Evolutionary conservation across 148 eudicot species (phyloP).

Genomic region (Beta vulgaris): DNA sequence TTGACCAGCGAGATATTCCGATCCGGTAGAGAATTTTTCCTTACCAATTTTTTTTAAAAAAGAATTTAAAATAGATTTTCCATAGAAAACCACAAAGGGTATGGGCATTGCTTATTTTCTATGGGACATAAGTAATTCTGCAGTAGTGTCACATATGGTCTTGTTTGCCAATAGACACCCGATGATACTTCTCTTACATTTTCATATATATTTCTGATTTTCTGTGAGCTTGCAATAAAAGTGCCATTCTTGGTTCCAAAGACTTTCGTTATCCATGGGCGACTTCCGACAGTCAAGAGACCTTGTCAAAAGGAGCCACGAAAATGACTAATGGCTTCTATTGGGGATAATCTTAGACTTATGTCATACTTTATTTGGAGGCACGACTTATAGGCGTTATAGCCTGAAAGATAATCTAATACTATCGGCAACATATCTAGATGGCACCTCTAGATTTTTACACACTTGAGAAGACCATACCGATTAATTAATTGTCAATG

Average conservation of each 20-base stretch:
- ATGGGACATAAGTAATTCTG: not conserved
- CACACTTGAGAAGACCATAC: not conserved
- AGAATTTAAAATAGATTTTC: no score
- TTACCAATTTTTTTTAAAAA: no score
- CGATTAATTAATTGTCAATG: not conserved
- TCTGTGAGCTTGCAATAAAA: not conserved
- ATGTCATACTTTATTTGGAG: not conserved
- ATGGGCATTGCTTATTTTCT: not conserved
- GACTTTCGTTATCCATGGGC: no score
- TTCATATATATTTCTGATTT: not conserved
- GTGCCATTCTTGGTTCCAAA: not conserved
- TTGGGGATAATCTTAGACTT: not conserved
- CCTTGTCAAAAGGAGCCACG: not conserved
- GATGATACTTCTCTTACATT: not conserved
- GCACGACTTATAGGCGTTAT: not conserved
- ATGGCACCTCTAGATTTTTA: not conserved
- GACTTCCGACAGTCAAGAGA: not conserved
- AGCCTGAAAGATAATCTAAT: not conserved
- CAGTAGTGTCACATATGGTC: not conserved
- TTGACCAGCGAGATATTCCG: no score
- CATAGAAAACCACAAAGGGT: not conserved
- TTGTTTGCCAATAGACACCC: not conserved
- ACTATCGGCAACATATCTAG: not conserved
- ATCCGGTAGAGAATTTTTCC: no score
- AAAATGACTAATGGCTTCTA: not conserved